Evolutionary conservation across 192 early-diverging fungal species (phyloP), one percentile per base, ranked within the genome.

Genomic region (Coemansia sp.): DNA sequence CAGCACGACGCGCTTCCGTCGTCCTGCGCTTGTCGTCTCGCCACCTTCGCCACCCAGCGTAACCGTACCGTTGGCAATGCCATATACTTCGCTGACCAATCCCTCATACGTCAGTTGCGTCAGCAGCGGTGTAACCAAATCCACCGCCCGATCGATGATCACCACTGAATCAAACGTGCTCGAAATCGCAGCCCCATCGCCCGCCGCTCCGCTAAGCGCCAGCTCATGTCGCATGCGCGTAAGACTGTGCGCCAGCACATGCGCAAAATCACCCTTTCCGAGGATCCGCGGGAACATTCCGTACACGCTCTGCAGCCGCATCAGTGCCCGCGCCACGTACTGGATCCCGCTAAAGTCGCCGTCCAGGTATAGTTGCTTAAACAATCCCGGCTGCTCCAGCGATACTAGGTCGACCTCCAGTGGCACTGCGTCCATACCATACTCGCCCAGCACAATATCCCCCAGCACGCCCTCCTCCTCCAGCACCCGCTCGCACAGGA

Each of bases 31-130:
- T 6, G 56, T 54, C 27, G 54, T 28, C 12, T 67, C 64, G 10
- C 31, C 62, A 18, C 6, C 34, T 25, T 89, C 49, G 44, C 32
- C 49, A 38, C 60, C 56, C 23, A 69, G 54, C 16, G 68, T 48
- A 50, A 82, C 56, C 0, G 67, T 64, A 19, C 79, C 74, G 65
- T 76, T 81, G 26, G 78, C 72, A 38, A 98, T 95, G 6, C 90
- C 89, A 65, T 91, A 94, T 8, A 91, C 84, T 72, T 98, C 97
- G 75, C 97, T 95, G 62, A 99, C 88, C 22, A 99, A 81, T 4
- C 97, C 97, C 78, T 98, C 93, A 73, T 98, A 99, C 0, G 97
- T 98, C 59, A 98, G 82, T 71, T 96, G 94, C 0, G 94, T 99
- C 65, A 94, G 90, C 30, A 99, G 74, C 8, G 94, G 96, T 4